Percentiles rank a stretch among this genome's conserved stretches.
phyloP scores from a whole-genome alignment of 441 rosid genomes.

The Theobroma grandiflorum region DNA sequence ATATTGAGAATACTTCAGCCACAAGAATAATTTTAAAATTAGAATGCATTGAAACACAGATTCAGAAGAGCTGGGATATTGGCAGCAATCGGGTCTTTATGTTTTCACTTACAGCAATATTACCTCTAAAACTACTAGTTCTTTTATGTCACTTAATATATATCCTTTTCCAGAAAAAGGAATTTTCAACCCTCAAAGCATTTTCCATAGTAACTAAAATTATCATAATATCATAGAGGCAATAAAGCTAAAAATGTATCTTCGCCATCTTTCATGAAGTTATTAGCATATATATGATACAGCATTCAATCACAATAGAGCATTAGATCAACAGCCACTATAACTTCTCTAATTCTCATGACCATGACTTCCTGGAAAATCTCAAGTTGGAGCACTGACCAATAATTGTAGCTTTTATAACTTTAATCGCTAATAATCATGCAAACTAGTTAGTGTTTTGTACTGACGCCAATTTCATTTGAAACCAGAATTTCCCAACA shows the following conservation, averaged over 20 bases:
- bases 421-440: not conserved
- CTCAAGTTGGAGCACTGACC: not conserved
- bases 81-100: not conserved
- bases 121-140: not conserved
- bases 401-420: not conserved
- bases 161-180: not conserved
- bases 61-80: not conserved
- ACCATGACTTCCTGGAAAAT: conserved; percentile 63
- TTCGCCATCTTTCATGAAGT: not conserved
- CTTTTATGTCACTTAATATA: not conserved
- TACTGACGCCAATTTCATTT: not conserved
- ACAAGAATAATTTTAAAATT: not conserved
- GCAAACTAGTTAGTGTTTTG: not conserved
- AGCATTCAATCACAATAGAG: not conserved
- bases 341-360: conserved; percentile 28
- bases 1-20: not conserved
- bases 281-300: not conserved
- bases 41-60: not conserved
- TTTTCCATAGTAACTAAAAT: not conserved
- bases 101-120: not conserved
- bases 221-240: not conserved
- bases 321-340: conserved; percentile 18
- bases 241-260: not conserved
- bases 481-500: not conserved
- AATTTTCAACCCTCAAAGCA: not conserved